phyloP scores from a whole-genome alignment of 371 early-diverging fungal genomes.

The Rhizopus arrhizus region DNA sequence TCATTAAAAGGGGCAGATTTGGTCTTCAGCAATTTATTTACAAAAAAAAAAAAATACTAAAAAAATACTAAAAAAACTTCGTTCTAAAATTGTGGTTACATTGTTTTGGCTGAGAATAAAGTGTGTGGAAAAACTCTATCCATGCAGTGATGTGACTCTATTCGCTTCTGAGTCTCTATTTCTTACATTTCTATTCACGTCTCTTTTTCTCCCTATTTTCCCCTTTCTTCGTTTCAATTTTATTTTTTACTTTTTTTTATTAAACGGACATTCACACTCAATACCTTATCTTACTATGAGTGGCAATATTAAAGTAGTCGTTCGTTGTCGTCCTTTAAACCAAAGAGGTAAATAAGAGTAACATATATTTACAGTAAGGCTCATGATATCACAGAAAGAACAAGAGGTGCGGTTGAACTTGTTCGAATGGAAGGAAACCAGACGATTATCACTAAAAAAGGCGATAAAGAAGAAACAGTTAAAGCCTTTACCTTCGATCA shows the following conservation, averaged over 20 bases:
- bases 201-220: not conserved
- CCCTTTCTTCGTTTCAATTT: not conserved
- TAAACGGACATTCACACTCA: constrained; percentile 7
- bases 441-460: constrained; percentile 57
- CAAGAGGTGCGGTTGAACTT: constrained; percentile 58
- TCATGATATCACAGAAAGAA: constrained; percentile 43
- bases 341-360: constrained; percentile 58
- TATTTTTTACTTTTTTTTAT: not conserved
- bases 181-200: not conserved
- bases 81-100: no score
- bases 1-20: no score
- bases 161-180: not conserved
- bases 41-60: no score
- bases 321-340: constrained; percentile 79
- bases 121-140: no score
- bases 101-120: no score
- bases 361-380: not conserved
- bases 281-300: constrained; percentile 34
- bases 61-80: no score
- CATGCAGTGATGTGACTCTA: no score
- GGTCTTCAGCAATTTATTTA: no score
- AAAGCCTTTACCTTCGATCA: constrained; percentile 80
- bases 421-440: constrained; percentile 69
- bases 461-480: constrained; percentile 30
- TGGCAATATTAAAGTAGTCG: constrained; percentile 76